Evolutionary conservation across 495 filamentous ascomycete species (phyloP).

Genomic region (Penicillium antarcticum): DNA sequence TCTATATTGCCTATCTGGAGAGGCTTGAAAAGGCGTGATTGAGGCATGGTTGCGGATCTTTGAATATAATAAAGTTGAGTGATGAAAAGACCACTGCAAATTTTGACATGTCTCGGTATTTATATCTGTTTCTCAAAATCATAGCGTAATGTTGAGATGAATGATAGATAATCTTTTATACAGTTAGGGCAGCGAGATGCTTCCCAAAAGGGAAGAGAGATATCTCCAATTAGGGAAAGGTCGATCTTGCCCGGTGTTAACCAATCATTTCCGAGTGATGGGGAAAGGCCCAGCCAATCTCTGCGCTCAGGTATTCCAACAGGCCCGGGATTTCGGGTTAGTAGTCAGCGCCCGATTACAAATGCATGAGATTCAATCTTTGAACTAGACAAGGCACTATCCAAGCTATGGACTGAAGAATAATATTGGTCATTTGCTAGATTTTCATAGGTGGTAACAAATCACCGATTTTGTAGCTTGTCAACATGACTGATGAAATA

Average conservation of each 20-base stretch:
- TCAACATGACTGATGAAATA: too few relatives aligned
- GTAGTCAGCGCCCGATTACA: constrained; percentile 1
- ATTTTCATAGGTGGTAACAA: too few relatives aligned
- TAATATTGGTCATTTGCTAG: too few relatives aligned
- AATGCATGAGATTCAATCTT: background rate
- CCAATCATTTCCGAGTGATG: background rate
- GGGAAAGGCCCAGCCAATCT: too few relatives aligned
- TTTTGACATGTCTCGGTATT: background rate
- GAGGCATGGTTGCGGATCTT: constrained; percentile 1
- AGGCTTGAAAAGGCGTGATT: constrained; percentile 46
- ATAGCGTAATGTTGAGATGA: background rate
- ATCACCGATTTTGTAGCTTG: too few relatives aligned
- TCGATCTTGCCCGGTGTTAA: background rate
- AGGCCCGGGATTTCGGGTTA: background rate
- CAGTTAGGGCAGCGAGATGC: constrained; percentile 9
- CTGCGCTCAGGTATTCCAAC: too few relatives aligned
- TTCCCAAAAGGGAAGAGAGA: constrained; percentile 15
- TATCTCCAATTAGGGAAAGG: constrained; percentile 18
- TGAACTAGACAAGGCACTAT: too few relatives aligned
- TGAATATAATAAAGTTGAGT: background rate
- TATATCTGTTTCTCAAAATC: background rate
- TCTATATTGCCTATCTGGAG: constrained; percentile 40
- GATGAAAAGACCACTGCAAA: background rate
- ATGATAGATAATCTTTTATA: background rate
- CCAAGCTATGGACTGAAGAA: too few relatives aligned